Conservation (phyloP, 805 yeast species). For the Wickerhamiella dianesei region DNA sequence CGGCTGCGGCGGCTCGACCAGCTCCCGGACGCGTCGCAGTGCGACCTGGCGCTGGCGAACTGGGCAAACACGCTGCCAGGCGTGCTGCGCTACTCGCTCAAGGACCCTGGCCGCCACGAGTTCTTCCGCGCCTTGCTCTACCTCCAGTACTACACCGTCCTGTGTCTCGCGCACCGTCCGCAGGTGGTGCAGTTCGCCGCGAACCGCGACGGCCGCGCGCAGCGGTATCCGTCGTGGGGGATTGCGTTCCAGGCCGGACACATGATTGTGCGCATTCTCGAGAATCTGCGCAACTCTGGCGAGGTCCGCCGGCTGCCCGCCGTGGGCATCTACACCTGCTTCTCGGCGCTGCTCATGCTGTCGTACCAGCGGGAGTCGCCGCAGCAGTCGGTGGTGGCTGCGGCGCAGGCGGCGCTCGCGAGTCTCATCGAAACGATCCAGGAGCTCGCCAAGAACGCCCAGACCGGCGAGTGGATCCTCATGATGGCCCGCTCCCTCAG, state of each 20-base stretch:
- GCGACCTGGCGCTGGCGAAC: conserved; percentile 63
- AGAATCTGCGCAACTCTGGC: conserved; percentile 37
- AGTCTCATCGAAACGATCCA: conserved; percentile 27
- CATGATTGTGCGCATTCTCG: conserved; percentile 52
- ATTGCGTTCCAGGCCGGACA: conserved; percentile 72
- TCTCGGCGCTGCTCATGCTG: conserved; percentile 55
- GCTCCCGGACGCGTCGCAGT: conserved; percentile 42
- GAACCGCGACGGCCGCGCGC: conserved; percentile 9
- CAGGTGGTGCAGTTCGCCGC: conserved; percentile 29
- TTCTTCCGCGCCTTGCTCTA: conserved; percentile 47
- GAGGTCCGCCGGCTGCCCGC: conserved; percentile 43
- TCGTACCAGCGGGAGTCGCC: conserved; percentile 47
- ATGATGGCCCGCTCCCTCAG: conserved; percentile 1
- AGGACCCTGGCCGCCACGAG: conserved; percentile 33
- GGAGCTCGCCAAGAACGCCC: conserved; percentile 6
- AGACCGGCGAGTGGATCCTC: conserved; percentile 11
- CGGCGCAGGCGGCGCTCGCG: conserved; percentile 27
- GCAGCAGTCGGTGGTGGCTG: conserved; percentile 25
- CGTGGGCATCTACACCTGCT: conserved; percentile 43
- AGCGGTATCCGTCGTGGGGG: conserved; percentile 59
- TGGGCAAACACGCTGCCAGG: conserved; percentile 61
- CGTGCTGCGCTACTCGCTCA: conserved; percentile 47
- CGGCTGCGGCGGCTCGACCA: conserved; percentile 30
- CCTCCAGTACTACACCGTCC: conserved; percentile 58
- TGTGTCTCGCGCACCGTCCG: conserved; percentile 58